phyloP scores from a whole-genome alignment of 495 filamentous ascomycete species.

The Daldinia decipiens region DNA sequence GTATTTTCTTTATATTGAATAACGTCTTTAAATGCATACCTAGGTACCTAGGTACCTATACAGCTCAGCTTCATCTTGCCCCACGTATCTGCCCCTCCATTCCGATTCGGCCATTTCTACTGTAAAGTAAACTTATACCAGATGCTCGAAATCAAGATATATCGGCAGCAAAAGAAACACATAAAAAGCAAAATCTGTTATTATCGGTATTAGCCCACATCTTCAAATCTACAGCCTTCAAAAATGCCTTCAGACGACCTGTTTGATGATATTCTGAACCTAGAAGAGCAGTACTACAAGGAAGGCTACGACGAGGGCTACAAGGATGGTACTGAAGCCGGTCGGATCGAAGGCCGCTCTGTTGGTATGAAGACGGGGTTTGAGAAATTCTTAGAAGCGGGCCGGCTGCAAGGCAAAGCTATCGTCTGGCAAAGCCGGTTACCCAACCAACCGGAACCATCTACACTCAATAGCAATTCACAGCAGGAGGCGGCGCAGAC shows the following conservation, averaged over 20 bases:
- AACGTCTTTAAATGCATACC: constrained; percentile 4
- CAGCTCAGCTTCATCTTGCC: not conserved
- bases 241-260: constrained; percentile 56
- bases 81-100: constrained; percentile 32
- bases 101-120: not conserved
- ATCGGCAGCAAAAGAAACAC: too few relatives aligned
- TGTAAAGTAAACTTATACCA: not conserved
- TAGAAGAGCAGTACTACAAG: constrained; percentile 87
- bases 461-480: constrained; percentile 26
- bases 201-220: too few relatives aligned
- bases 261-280: constrained; percentile 76
- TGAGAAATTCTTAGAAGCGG: constrained; percentile 85
- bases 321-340: constrained; percentile 80
- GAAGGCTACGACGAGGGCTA: constrained; percentile 82
- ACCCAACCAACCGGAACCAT: constrained; percentile 33
- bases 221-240: not conserved
- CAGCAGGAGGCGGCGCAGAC: not conserved
- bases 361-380: constrained; percentile 95
- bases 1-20: constrained; percentile 1
- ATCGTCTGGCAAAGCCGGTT: constrained; percentile 75
- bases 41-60: not conserved
- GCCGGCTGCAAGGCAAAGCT: constrained; percentile 81
- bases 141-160: not conserved
- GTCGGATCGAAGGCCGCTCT: constrained; percentile 84
- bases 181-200: too few relatives aligned